Evolutionary conservation across 805 yeast species (phyloP), one percentile per base, ranked within the genome.

Genomic region (Yamadazyma scolyti): DNA sequence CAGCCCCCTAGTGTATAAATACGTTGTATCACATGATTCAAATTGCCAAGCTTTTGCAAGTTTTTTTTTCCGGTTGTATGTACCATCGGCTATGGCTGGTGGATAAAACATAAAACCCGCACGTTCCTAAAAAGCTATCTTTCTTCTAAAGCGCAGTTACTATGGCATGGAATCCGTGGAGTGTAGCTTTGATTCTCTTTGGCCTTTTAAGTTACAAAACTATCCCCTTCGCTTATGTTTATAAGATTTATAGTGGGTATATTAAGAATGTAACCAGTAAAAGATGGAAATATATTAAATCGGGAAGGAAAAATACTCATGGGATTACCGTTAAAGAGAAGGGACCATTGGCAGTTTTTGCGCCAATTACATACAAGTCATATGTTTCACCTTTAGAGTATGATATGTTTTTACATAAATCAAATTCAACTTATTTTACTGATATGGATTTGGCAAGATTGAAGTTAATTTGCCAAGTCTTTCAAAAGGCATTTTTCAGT

Each of bases 391-490:
- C 83, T 6, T 58, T 83, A 48, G 97, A 89, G 51, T 78, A 86
- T 50, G 97, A 89, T 56, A 73, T 84, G 63, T 86, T 86, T 50
- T 47, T 87, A 28, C 97, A 89, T 64, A 90, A 89, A 61, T 77
- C 82, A 34, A 90, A 90, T 54, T 78, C 90, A 5, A 82, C 95
- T 1, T 90, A 89, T 57, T 82, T 83, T 48, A 60, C 68, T 12
- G 97, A 89, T 43, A 63, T 86, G 51, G 97, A 89, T 51, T 67
- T 87, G 40, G 77, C 85, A 3, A 75, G 97, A 50, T 68, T 83
- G 6, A 75, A 77, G 34, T 56, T 80, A 33, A 61, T 87, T 61
- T 58, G 74, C 15, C 54, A 60, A 26, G 58, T 76, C 4, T 74
- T 89, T 45, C 79, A 75, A 46, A 71, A 70, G 41, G 61, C 76